Evolutionary conservation across 208 protist species (phyloP).

Genomic region (Endotrypanum monterogeii): DNA sequence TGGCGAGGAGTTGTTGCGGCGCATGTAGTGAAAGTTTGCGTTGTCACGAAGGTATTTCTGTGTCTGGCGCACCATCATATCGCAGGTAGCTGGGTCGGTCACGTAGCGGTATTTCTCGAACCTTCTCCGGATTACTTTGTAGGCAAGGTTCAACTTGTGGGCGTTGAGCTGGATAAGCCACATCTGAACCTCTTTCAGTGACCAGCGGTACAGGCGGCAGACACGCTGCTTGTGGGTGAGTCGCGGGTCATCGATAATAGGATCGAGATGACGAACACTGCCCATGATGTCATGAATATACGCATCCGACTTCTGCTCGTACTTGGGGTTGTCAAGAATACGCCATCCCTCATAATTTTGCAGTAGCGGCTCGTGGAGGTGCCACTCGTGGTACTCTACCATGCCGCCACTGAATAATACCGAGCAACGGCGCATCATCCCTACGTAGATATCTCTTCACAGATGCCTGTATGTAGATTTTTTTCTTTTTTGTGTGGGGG

Average conservation of each 20-base stretch:
- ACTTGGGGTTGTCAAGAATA: conserved; percentile 90
- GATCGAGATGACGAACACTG: conserved; percentile 86
- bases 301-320: conserved; percentile 75
- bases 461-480: neutral
- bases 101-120: conserved; percentile 92
- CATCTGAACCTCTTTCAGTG: conserved; percentile 89
- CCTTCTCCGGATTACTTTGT: conserved; percentile 86
- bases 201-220: conserved; percentile 89
- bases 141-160: conserved; percentile 89
- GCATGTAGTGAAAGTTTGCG: conserved; percentile 78
- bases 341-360: conserved; percentile 94
- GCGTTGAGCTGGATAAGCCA: conserved; percentile 86
- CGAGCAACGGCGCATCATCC: conserved; percentile 83
- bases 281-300: conserved; percentile 85
- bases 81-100: conserved; percentile 87
- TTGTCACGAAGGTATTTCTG: conserved; percentile 92
- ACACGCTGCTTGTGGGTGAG: conserved; percentile 93
- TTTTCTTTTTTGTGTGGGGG: no score
- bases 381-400: conserved; percentile 93
- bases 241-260: conserved; percentile 92
- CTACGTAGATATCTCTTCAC: neutral
- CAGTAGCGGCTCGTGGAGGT: conserved; percentile 88
- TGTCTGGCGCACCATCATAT: conserved; percentile 93
- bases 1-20: conserved; percentile 83
- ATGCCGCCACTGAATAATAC: conserved; percentile 77